Percentiles rank a stretch among this genome's conserved stretches.
phyloP scores from a whole-genome alignment of 441 rosid genomes.

The Erysimum cheiri region DNA sequence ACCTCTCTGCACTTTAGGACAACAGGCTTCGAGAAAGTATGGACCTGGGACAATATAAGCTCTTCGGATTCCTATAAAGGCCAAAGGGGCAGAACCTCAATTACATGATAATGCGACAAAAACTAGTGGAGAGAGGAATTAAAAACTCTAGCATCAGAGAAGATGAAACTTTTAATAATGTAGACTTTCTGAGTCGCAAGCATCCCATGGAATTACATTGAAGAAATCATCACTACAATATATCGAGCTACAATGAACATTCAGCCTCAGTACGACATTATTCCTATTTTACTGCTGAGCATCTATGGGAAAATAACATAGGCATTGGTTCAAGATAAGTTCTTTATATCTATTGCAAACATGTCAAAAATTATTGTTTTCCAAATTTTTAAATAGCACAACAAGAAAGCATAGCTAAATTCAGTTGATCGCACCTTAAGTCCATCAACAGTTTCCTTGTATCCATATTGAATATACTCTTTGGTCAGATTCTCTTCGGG shows the following conservation, averaged over 20 bases:
- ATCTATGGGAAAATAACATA: conserved; percentile 13
- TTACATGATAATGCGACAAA: conserved; percentile 30
- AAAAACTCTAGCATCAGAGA: conserved; percentile 18
- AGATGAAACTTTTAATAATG: conserved; percentile 3
- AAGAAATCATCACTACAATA: conserved; percentile 33
- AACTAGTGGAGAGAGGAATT: conserved; percentile 6
- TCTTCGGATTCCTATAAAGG: conserved; percentile 81
- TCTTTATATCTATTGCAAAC: conserved; percentile 13
- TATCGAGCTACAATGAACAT: conserved; percentile 26
- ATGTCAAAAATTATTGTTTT: conserved; percentile 5
- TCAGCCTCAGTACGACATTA: conserved; percentile 13
- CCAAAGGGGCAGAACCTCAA: conserved; percentile 34
- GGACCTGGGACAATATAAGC: conserved; percentile 69
- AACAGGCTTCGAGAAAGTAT: conserved; percentile 66
- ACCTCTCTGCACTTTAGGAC: conserved; percentile 94
- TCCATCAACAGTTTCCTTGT: conserved; percentile 95
- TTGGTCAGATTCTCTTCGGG: conserved; percentile 92
- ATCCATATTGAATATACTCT: conserved; percentile 84
- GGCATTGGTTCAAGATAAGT: conserved; percentile 22
- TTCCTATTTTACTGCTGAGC: background rate
- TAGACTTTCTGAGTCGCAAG: conserved; percentile 3
- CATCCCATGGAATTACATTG: conserved; percentile 17
- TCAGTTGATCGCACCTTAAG: conserved; percentile 74
- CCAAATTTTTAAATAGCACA: conserved; percentile 1
- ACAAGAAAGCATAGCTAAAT: conserved; percentile 16